phyloP scores from a whole-genome alignment of 2,329 filamentous ascomycete species.

The Penicillium sp. region DNA sequence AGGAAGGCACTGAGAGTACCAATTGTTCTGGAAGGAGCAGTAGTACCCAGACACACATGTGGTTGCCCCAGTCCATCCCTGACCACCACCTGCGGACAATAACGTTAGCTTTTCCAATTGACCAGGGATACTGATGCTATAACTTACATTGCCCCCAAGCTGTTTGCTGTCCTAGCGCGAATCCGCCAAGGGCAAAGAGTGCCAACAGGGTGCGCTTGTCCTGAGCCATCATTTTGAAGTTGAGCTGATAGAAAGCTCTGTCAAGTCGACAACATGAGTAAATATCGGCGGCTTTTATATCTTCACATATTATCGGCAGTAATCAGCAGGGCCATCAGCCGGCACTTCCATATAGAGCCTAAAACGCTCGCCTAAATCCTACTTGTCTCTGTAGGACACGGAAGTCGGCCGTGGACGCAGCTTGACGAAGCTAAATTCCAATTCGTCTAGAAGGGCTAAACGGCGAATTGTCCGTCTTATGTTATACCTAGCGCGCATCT shows the following conservation, averaged over 20 bases:
- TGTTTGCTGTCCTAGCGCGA: neutral
- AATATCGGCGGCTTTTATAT: too few relatives aligned
- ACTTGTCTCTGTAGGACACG: neutral
- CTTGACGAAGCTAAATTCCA: neutral
- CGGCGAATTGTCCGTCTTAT: neutral
- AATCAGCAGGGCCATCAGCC: too few relatives aligned
- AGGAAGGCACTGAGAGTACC: neutral
- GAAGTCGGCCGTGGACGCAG: neutral
- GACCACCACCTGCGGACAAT: neutral
- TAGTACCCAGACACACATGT: conserved; percentile 1
- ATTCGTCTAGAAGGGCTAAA: neutral
- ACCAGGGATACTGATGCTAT: too few relatives aligned
- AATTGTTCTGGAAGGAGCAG: neutral
- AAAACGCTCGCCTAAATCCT: neutral
- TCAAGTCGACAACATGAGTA: neutral
- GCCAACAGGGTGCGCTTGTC: neutral
- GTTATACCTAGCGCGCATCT: neutral
- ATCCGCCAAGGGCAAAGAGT: neutral
- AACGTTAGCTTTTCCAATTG: neutral
- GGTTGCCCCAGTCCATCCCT: neutral
- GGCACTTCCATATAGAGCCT: neutral
- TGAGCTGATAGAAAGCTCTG: neutral
- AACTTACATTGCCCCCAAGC: neutral
- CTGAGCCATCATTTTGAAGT: neutral
- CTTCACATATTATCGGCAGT: neutral